A percentile compares a stretch with the other conserved stretches of the same genome.
Conservation (phyloP, 257 asterid genomes). For the Scutellaria barbata region DNA sequence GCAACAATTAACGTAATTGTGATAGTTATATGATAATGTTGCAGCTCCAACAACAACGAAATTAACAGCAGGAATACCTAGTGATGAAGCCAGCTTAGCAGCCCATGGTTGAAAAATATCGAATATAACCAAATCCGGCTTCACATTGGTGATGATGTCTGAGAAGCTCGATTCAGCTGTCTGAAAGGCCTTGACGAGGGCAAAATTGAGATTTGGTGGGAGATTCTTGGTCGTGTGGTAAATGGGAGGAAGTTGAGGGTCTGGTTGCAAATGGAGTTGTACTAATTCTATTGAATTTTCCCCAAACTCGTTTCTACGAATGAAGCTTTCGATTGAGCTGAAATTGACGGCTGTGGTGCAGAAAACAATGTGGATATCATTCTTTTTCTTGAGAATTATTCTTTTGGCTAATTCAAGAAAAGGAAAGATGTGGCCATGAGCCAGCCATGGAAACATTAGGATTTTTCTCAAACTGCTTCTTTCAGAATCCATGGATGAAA, state of each 20-base stretch:
- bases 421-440: conserved; percentile 47
- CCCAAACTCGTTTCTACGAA: neutral
- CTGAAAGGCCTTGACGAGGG: conserved; percentile 36
- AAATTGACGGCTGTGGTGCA: conserved; percentile 45
- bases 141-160: conserved; percentile 26
- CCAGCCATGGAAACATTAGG: conserved; percentile 38
- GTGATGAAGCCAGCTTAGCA: neutral
- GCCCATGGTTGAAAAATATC: conserved; percentile 38
- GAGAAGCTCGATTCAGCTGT: conserved; percentile 32
- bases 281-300: conserved; percentile 37
- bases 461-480: too few species aligned
- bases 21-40: conserved; percentile 26
- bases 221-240: conserved; percentile 53
- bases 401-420: conserved; percentile 44
- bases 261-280: conserved; percentile 41
- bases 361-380: conserved; percentile 36
- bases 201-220: conserved; percentile 36
- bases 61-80: neutral
- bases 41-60: conserved; percentile 20
- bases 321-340: conserved; percentile 32
- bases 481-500: too few species aligned
- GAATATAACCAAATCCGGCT: conserved; percentile 41
- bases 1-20: neutral
- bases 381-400: neutral
- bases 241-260: conserved; percentile 45